Conservation (phyloP, 768 basidiomycete species). For the Amanita thiersii region DNA sequence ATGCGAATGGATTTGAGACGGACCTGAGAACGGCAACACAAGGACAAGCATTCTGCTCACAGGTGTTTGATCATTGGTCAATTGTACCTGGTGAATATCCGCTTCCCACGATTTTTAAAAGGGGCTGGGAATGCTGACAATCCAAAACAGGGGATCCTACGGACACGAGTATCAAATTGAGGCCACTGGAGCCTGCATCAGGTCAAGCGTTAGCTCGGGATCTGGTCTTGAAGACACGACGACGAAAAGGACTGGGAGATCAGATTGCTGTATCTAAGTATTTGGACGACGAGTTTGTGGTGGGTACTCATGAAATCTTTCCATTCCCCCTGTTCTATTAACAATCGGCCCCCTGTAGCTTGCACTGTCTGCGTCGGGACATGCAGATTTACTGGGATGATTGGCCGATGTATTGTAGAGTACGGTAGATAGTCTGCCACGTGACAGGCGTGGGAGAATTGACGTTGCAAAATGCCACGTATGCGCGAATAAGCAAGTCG, state of each 20-base stretch:
- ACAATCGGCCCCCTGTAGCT: conserved; percentile 39
- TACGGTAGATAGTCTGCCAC: conserved; percentile 18
- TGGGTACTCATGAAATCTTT: conserved; percentile 35
- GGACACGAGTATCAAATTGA: conserved; percentile 92
- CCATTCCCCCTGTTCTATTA: conserved; percentile 1
- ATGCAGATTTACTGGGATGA: conserved; percentile 79
- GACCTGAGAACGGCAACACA: conserved; percentile 96
- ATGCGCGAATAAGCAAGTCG: conserved; percentile 17
- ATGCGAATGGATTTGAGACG: conserved; percentile 98
- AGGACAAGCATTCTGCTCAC: conserved; percentile 97
- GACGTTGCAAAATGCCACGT: conserved; percentile 31
- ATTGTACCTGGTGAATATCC: conserved; percentile 81
- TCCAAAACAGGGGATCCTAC: conserved; percentile 78
- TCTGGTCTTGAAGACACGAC: conserved; percentile 90
- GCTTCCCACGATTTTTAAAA: conserved; percentile 13
- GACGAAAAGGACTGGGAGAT: conserved; percentile 94
- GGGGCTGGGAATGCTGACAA: not conserved
- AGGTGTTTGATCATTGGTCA: conserved; percentile 98
- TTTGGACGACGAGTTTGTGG: conserved; percentile 94
- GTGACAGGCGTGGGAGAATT: conserved; percentile 31
- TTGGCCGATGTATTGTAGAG: conserved; percentile 12
- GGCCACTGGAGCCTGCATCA: conserved; percentile 94
- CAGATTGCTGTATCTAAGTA: conserved; percentile 97
- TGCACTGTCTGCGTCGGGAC: conserved; percentile 92
- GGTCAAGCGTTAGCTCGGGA: conserved; percentile 93